Base-by-base conservation (phyloP, 2,329 filamentous ascomycete species). In the Xylaria sp. region DNA sequence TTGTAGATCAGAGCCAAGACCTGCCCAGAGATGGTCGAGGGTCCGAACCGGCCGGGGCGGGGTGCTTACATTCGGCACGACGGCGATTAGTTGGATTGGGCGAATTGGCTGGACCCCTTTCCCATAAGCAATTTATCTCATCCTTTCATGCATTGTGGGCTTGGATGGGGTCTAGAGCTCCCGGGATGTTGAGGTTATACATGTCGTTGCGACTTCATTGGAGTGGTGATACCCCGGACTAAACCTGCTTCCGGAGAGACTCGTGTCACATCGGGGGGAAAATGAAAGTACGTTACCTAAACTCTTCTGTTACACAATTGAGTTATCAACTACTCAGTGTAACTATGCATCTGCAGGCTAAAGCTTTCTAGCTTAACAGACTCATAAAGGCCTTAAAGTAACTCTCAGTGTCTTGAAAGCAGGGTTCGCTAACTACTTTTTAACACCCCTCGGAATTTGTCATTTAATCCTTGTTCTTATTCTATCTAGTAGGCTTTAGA, bases 301-400 rank as follows among this genome's bases (percentile, higher is more conserved):
- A n/a, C n/a, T 46, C 25, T 46, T n/a, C 18, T n/a, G 39, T 58
- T 31, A 58, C 39, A 58, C 56, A n/a, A n/a, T 1, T 58, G 34
- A 37, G 34, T 37, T 37, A 37, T 37, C 34, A 37, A 37, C 34
- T 37, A 2, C 6, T 41, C 12, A 23, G 15, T 31, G 50, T 52
- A 5, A 52, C 23, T 10, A 51, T 25, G 50, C 2, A 31, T 31
- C 25, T 52, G 10, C 23, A 52, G 5, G 10, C 18, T 7, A 31
- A 2, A 31, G 41, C 41, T 18, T n/a, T 46, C 41, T 28, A 25
- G 8, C 46, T 48, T 48, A n/a, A 23, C 12, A 48, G 20, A 20
- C n/a, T 12, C 4, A 23, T 48, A 23, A 20, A 10, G 44, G 18
- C 15, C 44, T 8, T 46, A 20, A 41, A 41, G 13, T 48, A 48